These are phyloP conservation scores for Staphylotrichum longicolle DNA, from an alignment of 495 filamentous ascomycete species.

Conservation along the genomic window DNA sequence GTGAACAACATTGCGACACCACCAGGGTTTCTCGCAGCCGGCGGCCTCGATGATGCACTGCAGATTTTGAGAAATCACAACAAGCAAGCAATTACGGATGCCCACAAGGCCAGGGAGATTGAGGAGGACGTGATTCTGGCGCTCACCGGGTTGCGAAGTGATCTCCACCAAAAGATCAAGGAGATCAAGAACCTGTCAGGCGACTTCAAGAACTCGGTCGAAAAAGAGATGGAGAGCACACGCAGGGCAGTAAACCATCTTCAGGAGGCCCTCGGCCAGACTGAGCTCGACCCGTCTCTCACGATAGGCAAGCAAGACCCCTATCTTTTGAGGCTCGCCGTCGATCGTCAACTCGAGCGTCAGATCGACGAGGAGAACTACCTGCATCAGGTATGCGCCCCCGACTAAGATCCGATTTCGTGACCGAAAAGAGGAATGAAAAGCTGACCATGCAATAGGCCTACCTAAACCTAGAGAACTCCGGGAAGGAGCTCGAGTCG, in stretches of 20 bases:
- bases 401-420: not conserved
- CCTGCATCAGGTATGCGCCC: conserved; percentile 68
- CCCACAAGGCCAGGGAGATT: conserved; percentile 86
- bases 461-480: conserved; percentile 90
- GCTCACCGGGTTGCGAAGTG: conserved; percentile 78
- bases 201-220: conserved; percentile 90
- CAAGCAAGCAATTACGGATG: conserved; percentile 73
- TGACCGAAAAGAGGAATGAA: conserved; percentile 19
- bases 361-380: conserved; percentile 98
- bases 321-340: conserved; percentile 76
- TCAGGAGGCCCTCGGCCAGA: conserved; percentile 73
- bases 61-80: conserved; percentile 79
- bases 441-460: conserved; percentile 53
- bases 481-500: conserved; percentile 88
- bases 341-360: conserved; percentile 83
- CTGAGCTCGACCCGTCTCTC: conserved; percentile 70
- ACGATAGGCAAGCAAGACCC: conserved; percentile 86
- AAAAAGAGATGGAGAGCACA: conserved; percentile 73
- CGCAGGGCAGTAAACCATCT: conserved; percentile 69
- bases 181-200: conserved; percentile 90
- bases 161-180: conserved; percentile 93
- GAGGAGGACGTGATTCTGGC: conserved; percentile 87
- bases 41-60: conserved; percentile 81
- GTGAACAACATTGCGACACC: conserved; percentile 77
- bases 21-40: conserved; percentile 66